Evolutionary conservation across 2,329 filamentous ascomycete genomes (phyloP).

Genomic region (Colletotrichum horii): DNA sequence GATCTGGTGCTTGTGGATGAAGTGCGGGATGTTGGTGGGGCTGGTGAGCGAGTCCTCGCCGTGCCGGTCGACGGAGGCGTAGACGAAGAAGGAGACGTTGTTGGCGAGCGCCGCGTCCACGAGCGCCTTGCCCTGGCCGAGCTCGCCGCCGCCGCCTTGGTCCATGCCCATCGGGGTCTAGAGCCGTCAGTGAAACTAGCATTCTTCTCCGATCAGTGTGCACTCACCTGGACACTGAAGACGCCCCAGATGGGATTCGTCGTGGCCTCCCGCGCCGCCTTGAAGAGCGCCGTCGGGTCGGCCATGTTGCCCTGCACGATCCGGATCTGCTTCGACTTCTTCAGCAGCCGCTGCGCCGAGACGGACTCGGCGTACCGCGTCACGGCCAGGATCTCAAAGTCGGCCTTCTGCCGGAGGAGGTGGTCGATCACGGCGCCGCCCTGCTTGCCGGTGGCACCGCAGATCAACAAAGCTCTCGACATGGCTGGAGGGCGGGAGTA

Average conservation of each 20-base stretch:
- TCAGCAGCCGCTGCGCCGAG: conserved; percentile 52
- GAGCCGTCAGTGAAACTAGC: background rate
- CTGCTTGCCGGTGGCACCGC: conserved; percentile 43
- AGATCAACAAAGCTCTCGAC: conserved; percentile 35
- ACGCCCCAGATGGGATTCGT: conserved; percentile 58
- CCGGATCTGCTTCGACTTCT: conserved; percentile 51
- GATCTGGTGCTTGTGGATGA: conserved; percentile 63
- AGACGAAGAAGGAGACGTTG: conserved; percentile 63
- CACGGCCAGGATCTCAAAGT: conserved; percentile 61
- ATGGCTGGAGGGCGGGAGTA: conserved; percentile 4
- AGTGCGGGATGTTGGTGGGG: conserved; percentile 64
- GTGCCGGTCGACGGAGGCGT: conserved; percentile 65
- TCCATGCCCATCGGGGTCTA: conserved; percentile 27
- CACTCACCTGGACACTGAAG: conserved; percentile 61
- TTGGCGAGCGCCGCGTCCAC: conserved; percentile 60
- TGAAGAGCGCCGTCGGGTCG: conserved; percentile 55
- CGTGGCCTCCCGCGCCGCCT: conserved; percentile 34
- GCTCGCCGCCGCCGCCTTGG: conserved; percentile 45
- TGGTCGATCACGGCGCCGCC: conserved; percentile 38
- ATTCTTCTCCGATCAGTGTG: no score
- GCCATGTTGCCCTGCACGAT: conserved; percentile 64
- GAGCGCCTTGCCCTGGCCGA: conserved; percentile 58
- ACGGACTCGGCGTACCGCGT: conserved; percentile 60
- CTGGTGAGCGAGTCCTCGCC: conserved; percentile 55
- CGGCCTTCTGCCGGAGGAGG: conserved; percentile 32